phyloP scores from a whole-genome alignment of 768 basidiomycete species.

The Tricholoma bakamatsutake region DNA sequence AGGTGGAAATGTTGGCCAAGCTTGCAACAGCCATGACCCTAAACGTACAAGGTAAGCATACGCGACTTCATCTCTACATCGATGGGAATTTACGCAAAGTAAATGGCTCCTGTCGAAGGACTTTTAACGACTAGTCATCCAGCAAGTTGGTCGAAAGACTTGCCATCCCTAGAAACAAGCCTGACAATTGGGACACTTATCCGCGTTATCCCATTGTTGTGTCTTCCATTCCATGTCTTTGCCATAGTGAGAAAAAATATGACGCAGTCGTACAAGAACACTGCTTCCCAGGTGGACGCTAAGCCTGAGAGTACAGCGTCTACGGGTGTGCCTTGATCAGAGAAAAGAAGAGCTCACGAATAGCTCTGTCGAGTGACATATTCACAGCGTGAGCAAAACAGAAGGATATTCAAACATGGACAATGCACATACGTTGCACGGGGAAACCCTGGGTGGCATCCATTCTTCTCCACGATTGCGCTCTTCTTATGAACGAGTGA shows the following conservation, averaged over 20 bases:
- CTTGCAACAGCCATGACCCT: constrained; percentile 50
- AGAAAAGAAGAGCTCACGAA: constrained; percentile 8
- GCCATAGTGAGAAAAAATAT: constrained; percentile 42
- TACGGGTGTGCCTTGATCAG: not conserved
- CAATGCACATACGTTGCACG: constrained; percentile 22
- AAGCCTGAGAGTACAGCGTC: constrained; percentile 17
- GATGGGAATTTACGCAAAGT: constrained; percentile 40
- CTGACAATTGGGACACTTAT: constrained; percentile 31
- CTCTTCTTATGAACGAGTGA: constrained; percentile 34
- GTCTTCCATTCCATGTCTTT: constrained; percentile 35
- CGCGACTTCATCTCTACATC: not conserved
- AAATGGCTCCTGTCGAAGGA: constrained; percentile 38
- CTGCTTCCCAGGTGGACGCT: constrained; percentile 43
- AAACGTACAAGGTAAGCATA: not conserved
- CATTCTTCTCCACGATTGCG: constrained; percentile 17
- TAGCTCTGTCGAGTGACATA: constrained; percentile 7
- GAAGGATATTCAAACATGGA: not conserved
- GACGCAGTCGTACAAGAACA: constrained; percentile 42
- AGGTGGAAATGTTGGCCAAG: constrained; percentile 38
- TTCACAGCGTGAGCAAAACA: not conserved
- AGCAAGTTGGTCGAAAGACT: constrained; percentile 9
- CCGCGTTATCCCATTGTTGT: constrained; percentile 19
- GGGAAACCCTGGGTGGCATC: constrained; percentile 31
- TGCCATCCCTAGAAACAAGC: constrained; percentile 46
- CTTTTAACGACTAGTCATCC: not conserved